Evolutionary conservation across 2,329 filamentous ascomycete species (phyloP), one percentile per base, ranked within the genome.

Genomic region (Xylariaceae sp.): DNA sequence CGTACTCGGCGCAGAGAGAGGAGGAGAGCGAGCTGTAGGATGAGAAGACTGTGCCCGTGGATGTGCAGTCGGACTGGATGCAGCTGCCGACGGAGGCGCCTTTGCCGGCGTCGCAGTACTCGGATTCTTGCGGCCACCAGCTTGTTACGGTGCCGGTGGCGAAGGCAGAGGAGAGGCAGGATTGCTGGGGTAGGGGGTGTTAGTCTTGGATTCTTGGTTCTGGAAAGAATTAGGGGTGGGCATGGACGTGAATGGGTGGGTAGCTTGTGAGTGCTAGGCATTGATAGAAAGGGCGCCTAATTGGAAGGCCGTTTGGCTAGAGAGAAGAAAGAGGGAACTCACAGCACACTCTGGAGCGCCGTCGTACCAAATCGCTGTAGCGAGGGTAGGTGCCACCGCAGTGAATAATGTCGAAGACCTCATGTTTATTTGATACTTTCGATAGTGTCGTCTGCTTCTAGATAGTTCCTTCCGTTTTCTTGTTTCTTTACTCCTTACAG

Each of bases 341-440:
- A 72, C 70, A 50, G 68, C 70, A 50, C 70, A 72, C 27, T 63
- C 60, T 7, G 70, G 69, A 2, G 68, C 69, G 14, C 65, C 69
- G 44, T 49, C 49, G 55, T 60, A 71, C 64, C 67, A 70, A 36
- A 68, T 59, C 7, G 64, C 64, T n/a, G 61, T 48, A 32, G 53
- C 56, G 20, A 55, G 57, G 17, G 62, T 45, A 20, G 58, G 59
- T 17, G 55, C 58, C 40, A 67, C 40, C 22, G 54, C 44, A 39
- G 59, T 53, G 34, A 55, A 34, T 33, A 65, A 27, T 6, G 52
- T 46, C 27, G 57, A 56, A 21, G 53, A 48, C 53, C 64, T 70
- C 67, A 70, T 69, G 21, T n/a, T n/a, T n/a, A n/a, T n/a, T n/a
- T n/a, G n/a, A n/a, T n/a, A n/a, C n/a, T n/a, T n/a, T n/a, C n/a